Evolutionary conservation across 2,329 filamentous ascomycete species (phyloP).

Genomic region (Aureobasidium melanogenum): DNA sequence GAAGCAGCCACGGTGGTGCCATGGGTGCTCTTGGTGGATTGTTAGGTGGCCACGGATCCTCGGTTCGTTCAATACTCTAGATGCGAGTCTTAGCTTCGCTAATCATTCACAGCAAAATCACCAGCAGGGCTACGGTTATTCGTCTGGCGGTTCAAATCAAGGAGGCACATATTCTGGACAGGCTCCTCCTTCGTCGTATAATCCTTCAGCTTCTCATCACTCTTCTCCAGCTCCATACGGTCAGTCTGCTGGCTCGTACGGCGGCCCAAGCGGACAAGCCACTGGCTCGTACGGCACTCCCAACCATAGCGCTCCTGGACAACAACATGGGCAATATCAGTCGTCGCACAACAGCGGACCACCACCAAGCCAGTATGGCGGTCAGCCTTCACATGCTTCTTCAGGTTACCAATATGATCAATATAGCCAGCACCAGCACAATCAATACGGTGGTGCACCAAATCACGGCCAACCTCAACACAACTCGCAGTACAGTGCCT

Average conservation of each 20-base stretch:
- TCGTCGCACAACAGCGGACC: slow-evolving; percentile 17
- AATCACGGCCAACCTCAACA: slow-evolving; percentile 18
- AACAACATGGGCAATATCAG: slow-evolving; percentile 15
- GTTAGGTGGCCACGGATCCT: slow-evolving; percentile 16
- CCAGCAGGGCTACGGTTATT: slow-evolving; percentile 27
- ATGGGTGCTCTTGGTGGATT: slow-evolving; percentile 17
- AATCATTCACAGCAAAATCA: slow-evolving; percentile 8
- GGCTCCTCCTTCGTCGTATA: slow-evolving; percentile 28
- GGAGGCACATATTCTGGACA: slow-evolving; percentile 28
- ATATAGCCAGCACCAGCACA: slow-evolving; percentile 16
- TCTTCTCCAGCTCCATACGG: slow-evolving; percentile 17
- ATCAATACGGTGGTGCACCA: slow-evolving; percentile 13
- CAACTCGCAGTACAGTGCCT: slow-evolving; percentile 16
- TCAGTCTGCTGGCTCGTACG: slow-evolving; percentile 18
- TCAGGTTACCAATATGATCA: slow-evolving; percentile 11
- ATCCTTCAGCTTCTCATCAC: slow-evolving; percentile 19
- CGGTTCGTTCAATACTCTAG: slow-evolving; percentile 8
- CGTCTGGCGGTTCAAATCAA: slow-evolving; percentile 20
- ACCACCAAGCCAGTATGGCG: slow-evolving; percentile 19
- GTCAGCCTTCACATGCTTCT: slow-evolving; percentile 15
- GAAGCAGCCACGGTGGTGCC: background rate
- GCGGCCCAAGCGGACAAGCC: slow-evolving; percentile 15
- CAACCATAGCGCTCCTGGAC: slow-evolving; percentile 9
- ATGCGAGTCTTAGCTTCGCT: background rate
- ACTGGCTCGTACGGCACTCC: slow-evolving; percentile 17